phyloP scores from a whole-genome alignment of 2,329 filamentous ascomycete species.

The Chrysoporthe cubensis region DNA sequence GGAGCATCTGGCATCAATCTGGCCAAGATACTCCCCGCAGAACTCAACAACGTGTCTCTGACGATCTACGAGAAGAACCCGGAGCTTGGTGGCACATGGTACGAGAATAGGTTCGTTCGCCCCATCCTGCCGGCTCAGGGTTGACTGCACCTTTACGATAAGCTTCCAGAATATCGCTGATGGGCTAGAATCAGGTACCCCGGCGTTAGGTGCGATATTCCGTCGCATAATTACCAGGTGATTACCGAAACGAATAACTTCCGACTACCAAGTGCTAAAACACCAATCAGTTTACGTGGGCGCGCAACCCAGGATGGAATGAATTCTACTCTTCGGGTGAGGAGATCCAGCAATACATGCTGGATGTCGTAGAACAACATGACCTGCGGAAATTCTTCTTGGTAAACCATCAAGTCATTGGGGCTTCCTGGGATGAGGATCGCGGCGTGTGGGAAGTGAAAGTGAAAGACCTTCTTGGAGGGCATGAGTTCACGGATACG shows the following conservation, averaged over 20 bases:
- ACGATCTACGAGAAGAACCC: too few relatives aligned
- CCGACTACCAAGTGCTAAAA: too few relatives aligned
- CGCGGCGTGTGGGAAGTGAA: conserved; percentile 27
- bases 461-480: conserved; percentile 9
- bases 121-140: background rate
- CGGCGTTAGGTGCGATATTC: conserved; percentile 9
- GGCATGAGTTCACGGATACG: too few relatives aligned
- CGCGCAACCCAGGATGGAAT: too few relatives aligned
- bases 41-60: too few relatives aligned
- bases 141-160: too few relatives aligned
- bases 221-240: conserved; percentile 41
- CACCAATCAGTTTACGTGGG: conserved; percentile 42
- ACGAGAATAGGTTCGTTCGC: conserved; percentile 30
- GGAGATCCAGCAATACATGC: conserved; percentile 59
- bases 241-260: conserved; percentile 56
- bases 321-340: conserved; percentile 56
- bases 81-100: conserved; percentile 36
- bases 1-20: too few relatives aligned
- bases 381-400: conserved; percentile 36
- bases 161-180: too few relatives aligned
- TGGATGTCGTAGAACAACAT: conserved; percentile 46
- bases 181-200: conserved; percentile 6
- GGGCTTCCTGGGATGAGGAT: conserved; percentile 32
- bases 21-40: too few relatives aligned
- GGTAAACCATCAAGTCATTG: conserved; percentile 31